These are phyloP conservation scores for Wallacemonas sp. DNA, from an alignment of 208 protist genomes.

Conservation along the genomic window DNA sequence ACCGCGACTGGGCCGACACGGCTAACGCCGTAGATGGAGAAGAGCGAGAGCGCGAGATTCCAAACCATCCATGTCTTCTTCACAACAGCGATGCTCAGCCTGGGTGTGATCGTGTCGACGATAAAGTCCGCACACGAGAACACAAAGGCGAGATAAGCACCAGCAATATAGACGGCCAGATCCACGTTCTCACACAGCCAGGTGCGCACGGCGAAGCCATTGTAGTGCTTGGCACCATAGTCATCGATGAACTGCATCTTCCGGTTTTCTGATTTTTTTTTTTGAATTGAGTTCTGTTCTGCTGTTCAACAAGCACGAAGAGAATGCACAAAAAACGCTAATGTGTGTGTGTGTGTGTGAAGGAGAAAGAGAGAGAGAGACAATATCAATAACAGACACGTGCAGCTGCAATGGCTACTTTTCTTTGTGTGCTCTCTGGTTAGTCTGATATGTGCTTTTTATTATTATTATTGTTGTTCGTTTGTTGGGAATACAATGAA, in stretches of 20 bases:
- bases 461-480: neutral
- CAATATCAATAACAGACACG: neutral
- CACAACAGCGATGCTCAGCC: conserved; percentile 47
- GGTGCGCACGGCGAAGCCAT: conserved; percentile 35
- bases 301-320: too few relatives aligned
- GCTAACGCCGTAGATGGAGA: conserved; percentile 74
- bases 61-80: conserved; percentile 72
- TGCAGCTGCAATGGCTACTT: neutral
- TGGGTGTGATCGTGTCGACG: conserved; percentile 36
- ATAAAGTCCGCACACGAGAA: conserved; percentile 44
- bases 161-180: conserved; percentile 50
- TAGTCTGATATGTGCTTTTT: neutral
- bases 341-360: neutral
- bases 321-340: too few relatives aligned
- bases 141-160: conserved; percentile 63
- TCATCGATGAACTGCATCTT: conserved; percentile 50
- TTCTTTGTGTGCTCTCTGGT: neutral
- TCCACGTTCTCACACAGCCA: conserved; percentile 45
- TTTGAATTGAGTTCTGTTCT: neutral
- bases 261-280: neutral
- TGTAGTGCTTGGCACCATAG: conserved; percentile 38
- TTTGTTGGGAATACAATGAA: neutral
- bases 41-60: conserved; percentile 84
- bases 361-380: neutral
- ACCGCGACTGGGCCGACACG: conserved; percentile 51